A percentile compares a stretch with the other conserved stretches of the same genome.
Conservation (phyloP, 1,284 basidiomycete genomes). For the Phellopilus nigrolimitatus region DNA sequence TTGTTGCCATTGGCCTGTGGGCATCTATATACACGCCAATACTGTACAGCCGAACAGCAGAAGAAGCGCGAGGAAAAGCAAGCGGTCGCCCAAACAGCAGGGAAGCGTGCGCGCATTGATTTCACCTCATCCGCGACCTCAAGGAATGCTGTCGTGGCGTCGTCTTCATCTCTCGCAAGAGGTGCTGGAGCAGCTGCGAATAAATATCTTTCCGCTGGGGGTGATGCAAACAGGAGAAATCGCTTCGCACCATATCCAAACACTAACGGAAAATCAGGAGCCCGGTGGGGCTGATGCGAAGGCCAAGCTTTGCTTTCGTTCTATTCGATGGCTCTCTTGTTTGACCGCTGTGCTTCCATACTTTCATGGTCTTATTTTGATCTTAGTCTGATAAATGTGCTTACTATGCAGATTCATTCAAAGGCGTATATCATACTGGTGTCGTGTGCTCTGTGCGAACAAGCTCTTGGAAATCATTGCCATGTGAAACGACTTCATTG, state of each 20-base stretch:
- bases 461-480: no score
- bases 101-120: slow-evolving; percentile 54
- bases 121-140: slow-evolving; percentile 33
- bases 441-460: no score
- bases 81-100: slow-evolving; percentile 41
- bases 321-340: neutral
- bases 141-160: neutral
- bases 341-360: neutral
- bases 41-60: slow-evolving; percentile 40
- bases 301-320: no score
- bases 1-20: neutral
- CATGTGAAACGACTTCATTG: no score
- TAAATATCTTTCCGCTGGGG: neutral
- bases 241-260: slow-evolving; percentile 12
- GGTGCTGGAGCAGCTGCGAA: neutral
- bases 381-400: no score
- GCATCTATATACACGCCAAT: neutral
- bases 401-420: no score
- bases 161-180: neutral
- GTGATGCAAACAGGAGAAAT: neutral
- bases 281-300: neutral
- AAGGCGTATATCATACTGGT: no score
- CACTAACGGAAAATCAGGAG: neutral
- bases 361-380: no score
- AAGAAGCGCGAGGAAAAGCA: slow-evolving; percentile 56